Percentiles rank a stretch among this genome's conserved stretches.
Conservation (phyloP, 345 rosid species). For the Murraya paniculata region DNA sequence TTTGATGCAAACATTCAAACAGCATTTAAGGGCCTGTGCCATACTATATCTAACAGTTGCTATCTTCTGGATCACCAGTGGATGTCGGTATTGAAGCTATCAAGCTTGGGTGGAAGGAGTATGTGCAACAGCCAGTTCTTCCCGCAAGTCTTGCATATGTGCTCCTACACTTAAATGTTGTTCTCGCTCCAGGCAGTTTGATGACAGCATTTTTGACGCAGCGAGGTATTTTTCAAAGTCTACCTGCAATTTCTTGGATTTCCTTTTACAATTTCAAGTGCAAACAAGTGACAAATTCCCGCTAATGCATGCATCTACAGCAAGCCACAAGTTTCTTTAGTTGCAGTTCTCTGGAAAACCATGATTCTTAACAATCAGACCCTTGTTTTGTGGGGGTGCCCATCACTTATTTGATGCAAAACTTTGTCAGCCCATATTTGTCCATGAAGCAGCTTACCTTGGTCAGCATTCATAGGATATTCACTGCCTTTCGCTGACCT, state of each 20-base stretch:
- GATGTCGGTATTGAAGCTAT: constrained; percentile 66
- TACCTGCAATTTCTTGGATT: not conserved
- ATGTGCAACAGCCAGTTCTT: constrained; percentile 86
- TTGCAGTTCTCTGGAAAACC: not conserved
- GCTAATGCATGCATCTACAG: not conserved
- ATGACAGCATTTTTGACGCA: constrained; percentile 97
- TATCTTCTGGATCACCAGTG: constrained; percentile 29
- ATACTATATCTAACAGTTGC: constrained; percentile 4
- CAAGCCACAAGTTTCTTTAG: not conserved
- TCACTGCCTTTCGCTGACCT: not conserved
- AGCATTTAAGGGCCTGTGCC: not conserved
- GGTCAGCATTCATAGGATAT: not conserved
- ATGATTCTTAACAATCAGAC: not conserved
- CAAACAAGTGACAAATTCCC: not conserved
- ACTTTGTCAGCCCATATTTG: not conserved
- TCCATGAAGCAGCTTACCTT: not conserved
- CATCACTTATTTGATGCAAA: not conserved
- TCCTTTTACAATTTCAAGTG: not conserved
- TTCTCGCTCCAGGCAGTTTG: constrained; percentile 87
- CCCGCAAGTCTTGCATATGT: constrained; percentile 96
- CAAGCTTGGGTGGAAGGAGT: constrained; percentile 96
- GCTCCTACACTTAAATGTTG: constrained; percentile 81
- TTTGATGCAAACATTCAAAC: not conserved
- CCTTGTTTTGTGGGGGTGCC: not conserved
- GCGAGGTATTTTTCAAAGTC: constrained; percentile 44